Base-by-base conservation (phyloP, 2,329 filamentous ascomycete genomes). In the Exophiala sp. region DNA sequence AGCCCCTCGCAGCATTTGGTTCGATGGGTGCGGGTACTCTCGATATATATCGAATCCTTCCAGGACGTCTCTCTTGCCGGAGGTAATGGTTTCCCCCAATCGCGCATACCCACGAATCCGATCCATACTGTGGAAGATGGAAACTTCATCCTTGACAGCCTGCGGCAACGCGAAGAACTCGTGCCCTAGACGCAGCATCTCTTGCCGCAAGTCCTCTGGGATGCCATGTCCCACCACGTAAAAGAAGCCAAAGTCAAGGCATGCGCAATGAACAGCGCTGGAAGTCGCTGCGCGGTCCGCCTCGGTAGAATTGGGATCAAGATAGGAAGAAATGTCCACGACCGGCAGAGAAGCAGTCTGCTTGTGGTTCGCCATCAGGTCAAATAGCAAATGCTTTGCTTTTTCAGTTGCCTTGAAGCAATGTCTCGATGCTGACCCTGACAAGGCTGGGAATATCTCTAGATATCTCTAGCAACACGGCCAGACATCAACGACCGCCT, bases 121-220 rank as follows among this genome's bases (percentile, higher is more conserved):
- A n/a, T 48, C 45, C 27, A 48, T 48, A 38, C 45, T 48, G 16
- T 48, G 34, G 9, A 35, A 48, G 38, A 48, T 48, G 7, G 45
- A 48, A 13, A 48, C 29, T 6, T 32, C 37, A n/a, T 48, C 37
- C 24, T 48, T 48, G 14, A 42, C 45, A 11, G 45, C 45, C 24
- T 30, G 16, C 3, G 45, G 45, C 11, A 48, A 35, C 1, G 45
- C 35, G n/a, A 48, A 48, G 16, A 48, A 48, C 38, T 48, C 27
- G 68, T 65, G 1, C 66, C 66, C 46, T 70, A 68, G 38, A 60
- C 16, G 21, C 69, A 66, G 1, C 70, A 65, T 0, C 48, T 53
- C 22, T 62, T 54, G 21, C 62, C 55, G 56, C 64, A 61, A 35
- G 43, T 48, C 53, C 21, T 63, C 54, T 46, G 68, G 62, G 51